phyloP scores from a whole-genome alignment of 2,329 filamentous ascomycete species.

The Penicillium sp. region DNA sequence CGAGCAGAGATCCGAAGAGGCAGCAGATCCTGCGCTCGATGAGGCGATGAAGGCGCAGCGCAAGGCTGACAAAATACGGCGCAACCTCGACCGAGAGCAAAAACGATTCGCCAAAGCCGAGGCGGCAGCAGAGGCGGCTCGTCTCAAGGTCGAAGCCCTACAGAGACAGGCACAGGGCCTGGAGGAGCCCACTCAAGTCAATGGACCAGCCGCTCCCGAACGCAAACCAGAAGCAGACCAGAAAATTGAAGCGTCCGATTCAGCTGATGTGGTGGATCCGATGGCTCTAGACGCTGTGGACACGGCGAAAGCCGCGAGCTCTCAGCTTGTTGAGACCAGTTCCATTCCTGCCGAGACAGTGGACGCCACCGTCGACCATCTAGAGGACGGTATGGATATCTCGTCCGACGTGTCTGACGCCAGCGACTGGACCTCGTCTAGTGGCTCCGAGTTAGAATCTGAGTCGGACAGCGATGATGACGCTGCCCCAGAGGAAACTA shows the following conservation, averaged over 20 bases:
- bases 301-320: neutral
- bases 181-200: neutral
- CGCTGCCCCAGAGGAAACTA: conserved; percentile 43
- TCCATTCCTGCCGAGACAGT: neutral
- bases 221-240: neutral
- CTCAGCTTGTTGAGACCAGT: neutral
- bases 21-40: conserved; percentile 28
- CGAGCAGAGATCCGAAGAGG: conserved; percentile 22
- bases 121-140: conserved; percentile 41
- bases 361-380: conserved; percentile 1
- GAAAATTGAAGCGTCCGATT: neutral
- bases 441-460: conserved; percentile 23
- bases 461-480: conserved; percentile 29
- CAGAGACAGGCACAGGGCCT: conserved; percentile 24
- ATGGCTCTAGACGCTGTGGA: neutral
- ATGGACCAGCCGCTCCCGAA: neutral
- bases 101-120: conserved; percentile 46
- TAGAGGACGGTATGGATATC: conserved; percentile 11
- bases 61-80: conserved; percentile 43
- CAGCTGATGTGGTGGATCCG: neutral
- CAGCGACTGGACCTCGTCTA: conserved; percentile 42
- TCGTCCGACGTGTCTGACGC: conserved; percentile 21
- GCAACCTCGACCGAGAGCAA: conserved; percentile 65
- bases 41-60: conserved; percentile 37
- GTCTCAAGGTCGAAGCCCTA: conserved; percentile 33